These are phyloP conservation scores for Elasticomyces elasticus DNA, from an alignment of 495 filamentous ascomycete species.

Conservation along the genomic window DNA sequence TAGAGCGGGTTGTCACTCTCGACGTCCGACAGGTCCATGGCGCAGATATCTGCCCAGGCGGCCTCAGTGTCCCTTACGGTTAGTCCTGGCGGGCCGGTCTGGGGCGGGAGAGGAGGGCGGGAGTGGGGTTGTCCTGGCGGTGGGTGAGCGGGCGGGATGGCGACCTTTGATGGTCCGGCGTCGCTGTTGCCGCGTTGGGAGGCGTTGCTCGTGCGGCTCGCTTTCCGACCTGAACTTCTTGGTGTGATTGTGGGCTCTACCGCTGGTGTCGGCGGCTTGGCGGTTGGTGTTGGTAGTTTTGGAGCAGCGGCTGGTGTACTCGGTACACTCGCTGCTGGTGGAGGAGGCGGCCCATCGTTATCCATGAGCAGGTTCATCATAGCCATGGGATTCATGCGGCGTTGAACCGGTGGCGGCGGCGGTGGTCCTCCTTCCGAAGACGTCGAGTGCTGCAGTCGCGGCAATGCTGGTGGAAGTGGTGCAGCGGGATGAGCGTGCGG, in stretches of 20 bases:
- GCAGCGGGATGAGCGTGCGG: background rate
- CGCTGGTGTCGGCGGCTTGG: slow-evolving; percentile 8
- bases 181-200: slow-evolving; percentile 15
- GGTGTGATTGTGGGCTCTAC: background rate
- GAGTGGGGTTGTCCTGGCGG: background rate
- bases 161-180: background rate
- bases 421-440: no score
- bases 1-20: slow-evolving; percentile 3
- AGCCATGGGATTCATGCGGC: slow-evolving; percentile 16
- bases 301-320: background rate
- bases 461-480: no score
- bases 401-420: slow-evolving; percentile 4
- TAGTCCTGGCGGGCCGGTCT: slow-evolving; percentile 26
- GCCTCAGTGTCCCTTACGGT: slow-evolving; percentile 21
- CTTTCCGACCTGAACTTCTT: slow-evolving; percentile 9
- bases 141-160: slow-evolving; percentile 2
- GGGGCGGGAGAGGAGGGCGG: slow-evolving; percentile 26
- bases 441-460: no score
- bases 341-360: background rate
- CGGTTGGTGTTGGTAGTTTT: background rate
- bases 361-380: slow-evolving; percentile 19
- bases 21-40: slow-evolving; percentile 19
- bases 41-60: slow-evolving; percentile 20
- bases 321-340: no score
- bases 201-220: slow-evolving; percentile 9